These are phyloP conservation scores for Periconia sp. DNA, from an alignment of 2,329 filamentous ascomycete genomes.

Conservation along the genomic window DNA sequence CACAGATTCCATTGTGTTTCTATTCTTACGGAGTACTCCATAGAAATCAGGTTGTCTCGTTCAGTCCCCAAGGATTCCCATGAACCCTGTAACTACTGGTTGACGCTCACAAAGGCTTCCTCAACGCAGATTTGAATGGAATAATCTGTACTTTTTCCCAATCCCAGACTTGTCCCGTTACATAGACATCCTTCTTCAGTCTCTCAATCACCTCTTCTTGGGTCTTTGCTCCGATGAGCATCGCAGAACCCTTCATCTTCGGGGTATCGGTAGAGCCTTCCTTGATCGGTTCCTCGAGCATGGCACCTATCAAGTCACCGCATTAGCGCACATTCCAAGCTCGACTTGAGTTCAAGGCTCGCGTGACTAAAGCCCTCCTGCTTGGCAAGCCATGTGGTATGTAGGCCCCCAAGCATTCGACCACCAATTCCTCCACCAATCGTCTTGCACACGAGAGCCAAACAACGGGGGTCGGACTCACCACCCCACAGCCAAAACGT, in stretches of 20 bases:
- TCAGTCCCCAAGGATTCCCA: neutral
- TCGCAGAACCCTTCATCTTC: slow-evolving; percentile 75
- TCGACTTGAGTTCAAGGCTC: too few relatives aligned
- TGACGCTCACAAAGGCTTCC: slow-evolving; percentile 46
- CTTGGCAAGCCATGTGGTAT: too few relatives aligned
- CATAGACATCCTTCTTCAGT: slow-evolving; percentile 76
- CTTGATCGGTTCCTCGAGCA: slow-evolving; percentile 52
- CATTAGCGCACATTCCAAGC: too few relatives aligned
- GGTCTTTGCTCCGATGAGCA: slow-evolving; percentile 70
- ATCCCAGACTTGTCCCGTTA: slow-evolving; percentile 78
- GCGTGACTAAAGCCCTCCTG: too few relatives aligned
- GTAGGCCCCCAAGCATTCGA: too few relatives aligned
- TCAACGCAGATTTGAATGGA: slow-evolving; percentile 55
- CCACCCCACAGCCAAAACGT: slow-evolving; percentile 45
- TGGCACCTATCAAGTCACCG: too few relatives aligned
- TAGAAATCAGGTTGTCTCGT: neutral
- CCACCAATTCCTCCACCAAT: neutral
- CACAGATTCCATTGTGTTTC: neutral
- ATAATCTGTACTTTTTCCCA: slow-evolving; percentile 55
- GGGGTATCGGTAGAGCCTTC: slow-evolving; percentile 64
- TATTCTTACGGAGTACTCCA: neutral
- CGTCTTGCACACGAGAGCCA: neutral
- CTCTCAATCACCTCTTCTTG: slow-evolving; percentile 72
- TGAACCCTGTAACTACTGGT: too few relatives aligned
- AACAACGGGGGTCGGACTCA: slow-evolving; percentile 23